These are phyloP conservation scores for Streptanthus diversifolius DNA, from an alignment of 345 rosid genomes.

Conservation along the genomic window DNA sequence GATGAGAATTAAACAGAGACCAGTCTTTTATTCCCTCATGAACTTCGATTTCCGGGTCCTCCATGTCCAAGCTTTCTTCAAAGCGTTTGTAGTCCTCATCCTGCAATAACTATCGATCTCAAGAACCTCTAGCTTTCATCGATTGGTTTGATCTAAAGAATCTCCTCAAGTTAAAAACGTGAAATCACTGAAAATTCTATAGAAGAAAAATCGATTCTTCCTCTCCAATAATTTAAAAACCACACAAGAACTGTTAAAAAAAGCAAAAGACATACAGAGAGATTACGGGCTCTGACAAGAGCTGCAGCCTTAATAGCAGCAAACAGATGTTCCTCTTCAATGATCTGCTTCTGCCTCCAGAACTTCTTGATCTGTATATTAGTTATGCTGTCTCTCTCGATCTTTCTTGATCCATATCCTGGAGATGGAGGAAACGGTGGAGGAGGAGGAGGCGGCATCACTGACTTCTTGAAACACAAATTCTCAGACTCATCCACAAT, in stretches of 20 bases:
- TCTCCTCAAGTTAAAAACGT: neutral
- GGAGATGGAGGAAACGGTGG: slow-evolving; percentile 55
- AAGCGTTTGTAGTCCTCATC: slow-evolving; percentile 59
- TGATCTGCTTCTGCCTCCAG: slow-evolving; percentile 68
- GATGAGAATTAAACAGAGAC: slow-evolving; percentile 38
- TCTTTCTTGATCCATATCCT: slow-evolving; percentile 40
- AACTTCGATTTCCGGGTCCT: slow-evolving; percentile 38
- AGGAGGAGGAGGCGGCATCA: slow-evolving; percentile 36
- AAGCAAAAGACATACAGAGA: slow-evolving; percentile 46
- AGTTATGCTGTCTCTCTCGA: slow-evolving; percentile 48
- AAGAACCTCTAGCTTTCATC: neutral
- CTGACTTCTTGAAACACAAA: slow-evolving; percentile 24
- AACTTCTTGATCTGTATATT: slow-evolving; percentile 73
- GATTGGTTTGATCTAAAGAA: neutral
- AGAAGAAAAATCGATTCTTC: neutral
- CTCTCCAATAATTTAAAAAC: neutral
- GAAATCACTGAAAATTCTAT: neutral
- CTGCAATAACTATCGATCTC: slow-evolving; percentile 30
- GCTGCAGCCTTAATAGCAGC: slow-evolving; percentile 94
- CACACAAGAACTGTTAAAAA: neutral
- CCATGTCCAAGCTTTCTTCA: slow-evolving; percentile 55
- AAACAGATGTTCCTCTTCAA: slow-evolving; percentile 80
- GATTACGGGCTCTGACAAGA: slow-evolving; percentile 65
- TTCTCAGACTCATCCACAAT: slow-evolving; percentile 31
- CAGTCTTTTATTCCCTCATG: slow-evolving; percentile 74